Evolutionary conservation across 352 stramenopile species (phyloP).

Genomic region (Phytophthora gonapodyides): DNA sequence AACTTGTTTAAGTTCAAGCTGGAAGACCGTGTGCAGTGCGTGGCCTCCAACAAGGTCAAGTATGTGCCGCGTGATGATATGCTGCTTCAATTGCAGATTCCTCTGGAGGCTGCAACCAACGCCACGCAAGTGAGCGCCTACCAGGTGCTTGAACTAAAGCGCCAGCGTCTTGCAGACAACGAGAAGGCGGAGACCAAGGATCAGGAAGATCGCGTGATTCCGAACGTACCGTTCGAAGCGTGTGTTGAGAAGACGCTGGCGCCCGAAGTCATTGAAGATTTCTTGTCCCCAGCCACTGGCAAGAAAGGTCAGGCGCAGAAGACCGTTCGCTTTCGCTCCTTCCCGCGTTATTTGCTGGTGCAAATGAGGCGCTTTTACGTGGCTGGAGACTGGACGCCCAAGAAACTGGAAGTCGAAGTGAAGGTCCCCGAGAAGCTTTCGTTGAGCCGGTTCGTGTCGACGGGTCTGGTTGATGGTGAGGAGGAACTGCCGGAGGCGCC

Average conservation of each 20-base stretch:
- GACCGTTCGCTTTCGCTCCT: conserved; percentile 91
- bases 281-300: conserved; percentile 74
- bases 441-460: conserved; percentile 79
- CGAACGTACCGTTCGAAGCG: conserved; percentile 93
- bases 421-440: conserved; percentile 93
- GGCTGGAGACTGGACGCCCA: conserved; percentile 95
- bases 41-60: conserved; percentile 83
- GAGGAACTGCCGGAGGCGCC: conserved; percentile 82
- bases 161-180: conserved; percentile 81
- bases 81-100: conserved; percentile 87
- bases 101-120: conserved; percentile 87
- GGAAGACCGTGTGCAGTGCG: conserved; percentile 82
- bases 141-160: conserved; percentile 85
- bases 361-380: conserved; percentile 98
- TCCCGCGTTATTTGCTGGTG: conserved; percentile 96
- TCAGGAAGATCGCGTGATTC: conserved; percentile 82
- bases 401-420: conserved; percentile 98
- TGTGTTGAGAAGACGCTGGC: conserved; percentile 94
- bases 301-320: conserved; percentile 83
- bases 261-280: conserved; percentile 93
- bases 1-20: conserved; percentile 94
- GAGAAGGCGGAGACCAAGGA: conserved; percentile 37
- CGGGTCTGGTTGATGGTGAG: conserved; percentile 86
- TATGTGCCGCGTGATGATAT: conserved; percentile 85
- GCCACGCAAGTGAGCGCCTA: conserved; percentile 85